Base-by-base conservation (phyloP, 345 rosid species). In the Salix exigua region DNA sequence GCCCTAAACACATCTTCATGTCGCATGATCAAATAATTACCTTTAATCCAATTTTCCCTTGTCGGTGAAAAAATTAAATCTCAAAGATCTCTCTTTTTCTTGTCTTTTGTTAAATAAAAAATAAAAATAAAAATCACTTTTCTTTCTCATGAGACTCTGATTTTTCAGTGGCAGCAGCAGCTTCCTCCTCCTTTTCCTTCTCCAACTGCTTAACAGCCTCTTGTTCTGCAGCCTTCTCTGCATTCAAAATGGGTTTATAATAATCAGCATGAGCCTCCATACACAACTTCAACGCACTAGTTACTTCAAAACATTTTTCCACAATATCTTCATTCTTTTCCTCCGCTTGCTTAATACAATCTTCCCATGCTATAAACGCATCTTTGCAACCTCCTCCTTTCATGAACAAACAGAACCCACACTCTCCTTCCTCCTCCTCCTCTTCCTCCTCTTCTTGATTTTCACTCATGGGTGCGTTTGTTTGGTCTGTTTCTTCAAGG, bases 381-480 rank as follows among this genome's bases (percentile, higher is more conserved):
- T 91, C 97, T 75, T 80, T 89, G 88, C 99, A 95, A 4, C 96
- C 96, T 7, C 99, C 99, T 38, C 86, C 99, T 74, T 93, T 95
- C 97, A 95, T 95, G 78, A 87, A 95, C 89, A 93, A 67, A 82
- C 97, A 93, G 66, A 93, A 93, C 75, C 93, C 97, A 62, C 98
- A 91, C 79, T 91, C 97, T 48, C 89, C 92, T 83, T 80, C 91
- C 70, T 88, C 92, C 35, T 87, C 91, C 1, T 77, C 94, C 0
- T 76, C 91, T n/a, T n/a, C n/a, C 28, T 3, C 66, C 46, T 40
- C 81, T 12, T 3, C 51, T 64, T 55, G 60, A 25, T 68, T 55
- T 61, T 21, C 79, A 19, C 19, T 9, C 31, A 7, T 7, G 68
- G 53, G 61, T 5, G 17, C 18, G 14, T 23, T 61, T 33, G 63